Percentiles rank a stretch among this genome's conserved stretches.
These are phyloP conservation scores for Fusarium nygamai DNA, from an alignment of 2,329 filamentous ascomycete species.

Conservation along the genomic window DNA sequence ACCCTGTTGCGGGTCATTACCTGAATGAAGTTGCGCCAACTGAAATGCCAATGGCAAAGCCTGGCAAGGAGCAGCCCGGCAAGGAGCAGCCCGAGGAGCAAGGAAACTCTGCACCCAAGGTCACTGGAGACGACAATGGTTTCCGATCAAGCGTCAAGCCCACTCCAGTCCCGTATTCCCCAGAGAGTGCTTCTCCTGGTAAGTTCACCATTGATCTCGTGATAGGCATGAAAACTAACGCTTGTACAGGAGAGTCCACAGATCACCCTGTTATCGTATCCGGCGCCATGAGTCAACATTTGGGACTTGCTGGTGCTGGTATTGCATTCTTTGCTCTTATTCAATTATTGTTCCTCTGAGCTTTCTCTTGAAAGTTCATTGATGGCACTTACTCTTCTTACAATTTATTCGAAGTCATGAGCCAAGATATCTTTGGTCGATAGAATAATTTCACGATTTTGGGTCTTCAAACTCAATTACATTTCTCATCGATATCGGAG, in stretches of 20 bases:
- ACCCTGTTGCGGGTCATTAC: constrained; percentile 33
- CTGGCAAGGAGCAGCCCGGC: neutral
- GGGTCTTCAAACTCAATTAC: neutral
- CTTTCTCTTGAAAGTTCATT: neutral
- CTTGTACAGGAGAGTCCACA: neutral
- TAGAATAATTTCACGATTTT: neutral
- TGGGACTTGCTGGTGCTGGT: neutral
- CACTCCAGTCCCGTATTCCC: neutral
- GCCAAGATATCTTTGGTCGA: neutral
- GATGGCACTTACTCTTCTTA: neutral
- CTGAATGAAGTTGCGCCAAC: constrained; percentile 49
- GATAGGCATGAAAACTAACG: neutral
- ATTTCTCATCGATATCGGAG: neutral
- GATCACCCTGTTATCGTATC: constrained; percentile 17
- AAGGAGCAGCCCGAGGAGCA: neutral
- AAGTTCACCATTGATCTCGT: neutral
- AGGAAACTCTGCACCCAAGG: neutral
- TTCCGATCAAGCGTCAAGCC: constrained; percentile 13
- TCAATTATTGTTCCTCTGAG: neutral
- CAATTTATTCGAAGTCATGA: neutral
- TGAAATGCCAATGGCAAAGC: neutral
- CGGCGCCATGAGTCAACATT: neutral
- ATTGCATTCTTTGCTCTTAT: neutral
- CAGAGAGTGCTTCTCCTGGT: constrained; percentile 1
- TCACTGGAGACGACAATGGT: neutral